Evolutionary conservation across 148 eudicot species (phyloP).

Genomic region (Linanthus parryae): DNA sequence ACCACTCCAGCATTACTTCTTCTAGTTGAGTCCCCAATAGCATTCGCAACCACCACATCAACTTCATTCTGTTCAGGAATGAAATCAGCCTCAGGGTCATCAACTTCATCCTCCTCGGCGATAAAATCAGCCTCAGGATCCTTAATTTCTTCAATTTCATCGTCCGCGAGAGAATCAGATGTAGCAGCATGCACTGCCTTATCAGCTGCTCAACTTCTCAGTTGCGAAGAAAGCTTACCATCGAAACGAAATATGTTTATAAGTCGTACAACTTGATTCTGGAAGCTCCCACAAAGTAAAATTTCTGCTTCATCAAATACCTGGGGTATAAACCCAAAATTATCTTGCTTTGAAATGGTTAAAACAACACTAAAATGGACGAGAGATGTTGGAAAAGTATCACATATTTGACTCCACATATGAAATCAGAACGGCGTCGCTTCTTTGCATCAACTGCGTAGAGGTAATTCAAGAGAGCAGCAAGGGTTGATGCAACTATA

Average conservation of each 20-base stretch:
- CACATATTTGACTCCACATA: too few species aligned
- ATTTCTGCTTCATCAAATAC: conserved; percentile 98
- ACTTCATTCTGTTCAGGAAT: conserved; percentile 16
- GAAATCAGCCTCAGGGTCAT: conserved; percentile 20
- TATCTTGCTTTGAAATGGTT: not conserved
- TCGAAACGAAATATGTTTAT: conserved; percentile 92
- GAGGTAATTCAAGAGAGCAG: too few species aligned
- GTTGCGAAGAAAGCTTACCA: conserved; percentile 67
- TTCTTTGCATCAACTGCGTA: too few species aligned
- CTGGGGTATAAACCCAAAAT: conserved; percentile 26
- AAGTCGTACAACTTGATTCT: conserved; percentile 81
- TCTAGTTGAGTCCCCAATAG: too few species aligned
- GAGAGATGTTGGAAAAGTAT: too few species aligned
- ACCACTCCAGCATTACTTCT: too few species aligned
- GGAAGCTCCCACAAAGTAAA: conserved; percentile 89
- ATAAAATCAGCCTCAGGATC: not conserved
- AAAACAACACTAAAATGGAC: too few species aligned
- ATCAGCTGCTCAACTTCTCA: conserved; percentile 17
- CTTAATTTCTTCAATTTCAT: too few species aligned
- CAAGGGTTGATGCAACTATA: too few species aligned
- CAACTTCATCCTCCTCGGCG: conserved; percentile 24
- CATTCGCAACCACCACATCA: too few species aligned
- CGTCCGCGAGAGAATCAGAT: conserved; percentile 22
- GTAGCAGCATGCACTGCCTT: conserved; percentile 19
- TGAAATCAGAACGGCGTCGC: too few species aligned